Evolutionary conservation across 2,329 filamentous ascomycete species (phyloP), one percentile per base, ranked within the genome.

Genomic region (Colletotrichum sp.): DNA sequence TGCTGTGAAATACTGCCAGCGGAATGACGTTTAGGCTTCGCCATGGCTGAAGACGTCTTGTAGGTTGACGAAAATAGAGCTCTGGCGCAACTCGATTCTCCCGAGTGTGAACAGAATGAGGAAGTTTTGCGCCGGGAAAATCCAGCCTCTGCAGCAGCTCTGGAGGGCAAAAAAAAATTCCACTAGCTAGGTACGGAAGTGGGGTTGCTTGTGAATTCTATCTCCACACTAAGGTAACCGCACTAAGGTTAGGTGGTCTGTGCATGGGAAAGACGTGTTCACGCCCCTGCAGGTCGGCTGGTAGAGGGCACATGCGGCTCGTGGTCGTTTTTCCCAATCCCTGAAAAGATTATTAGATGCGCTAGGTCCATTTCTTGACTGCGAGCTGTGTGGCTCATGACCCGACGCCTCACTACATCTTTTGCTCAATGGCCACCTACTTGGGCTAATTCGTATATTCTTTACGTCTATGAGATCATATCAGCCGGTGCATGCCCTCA

Each of bases 21-120:
- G 13, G 71, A 52, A 16, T 65, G 64, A 36, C 59, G 65, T 57
- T 76, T 76, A 10, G 43, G n/a, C 39, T 76, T 77, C 16, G 64
- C 72, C 74, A 76, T 76, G 9, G n/a, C 24, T 24, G 34, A 64
- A 4, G n/a, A 9, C n/a, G n/a, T 16, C 14, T 64, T 52, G n/a
- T 21, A 13, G 12, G n/a, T 52, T 52, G 16, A 52, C n/a, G 43
- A 52, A 24, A 52, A 13, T 52, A 24, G 43, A 52, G 43, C 43
- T 52, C n/a, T 21, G 43, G 43, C n/a, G 43, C 43, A 24, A 24
- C 43, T 52, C 10, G 43, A 52, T 10, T 21, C n/a, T 24, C 43
- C 43, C n/a, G 6, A 24, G 43, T 21, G n/a, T 52, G 43, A 12
- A 21, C n/a, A 52, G 18, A 63, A 36, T 14, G 6, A 36, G 7